A percentile compares a stretch with the other conserved stretches of the same genome.
These are phyloP conservation scores for Xanthoceras sorbifolium DNA, from an alignment of 345 rosid species.

Conservation along the genomic window DNA sequence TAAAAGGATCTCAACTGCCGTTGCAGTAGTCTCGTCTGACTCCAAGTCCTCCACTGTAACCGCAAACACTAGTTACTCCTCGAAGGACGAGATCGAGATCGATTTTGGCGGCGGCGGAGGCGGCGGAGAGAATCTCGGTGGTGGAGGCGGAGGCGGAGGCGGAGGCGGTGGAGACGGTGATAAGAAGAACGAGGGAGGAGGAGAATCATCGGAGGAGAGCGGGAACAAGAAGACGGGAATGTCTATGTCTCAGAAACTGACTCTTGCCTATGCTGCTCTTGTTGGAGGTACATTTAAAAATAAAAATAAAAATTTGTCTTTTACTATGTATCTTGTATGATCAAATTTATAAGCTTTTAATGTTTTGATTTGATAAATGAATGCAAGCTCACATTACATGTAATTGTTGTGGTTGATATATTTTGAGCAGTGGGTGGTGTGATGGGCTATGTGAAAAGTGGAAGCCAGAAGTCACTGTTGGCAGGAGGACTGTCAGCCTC, in stretches of 20 bases:
- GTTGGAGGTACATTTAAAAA: slow-evolving; percentile 90
- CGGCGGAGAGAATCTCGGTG: slow-evolving; percentile 4
- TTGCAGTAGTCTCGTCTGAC: slow-evolving; percentile 30
- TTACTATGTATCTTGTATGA: too few relatives aligned
- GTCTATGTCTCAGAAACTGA: slow-evolving; percentile 68
- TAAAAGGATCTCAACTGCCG: slow-evolving; percentile 17
- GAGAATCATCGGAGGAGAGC: slow-evolving; percentile 35
- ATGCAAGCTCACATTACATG: not conserved
- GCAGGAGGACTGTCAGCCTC: slow-evolving; percentile 84
- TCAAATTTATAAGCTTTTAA: not conserved
- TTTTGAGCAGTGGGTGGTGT: slow-evolving; percentile 69
- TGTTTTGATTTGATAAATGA: not conserved
- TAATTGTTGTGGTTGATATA: slow-evolving; percentile 2
- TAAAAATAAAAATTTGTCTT: too few relatives aligned
- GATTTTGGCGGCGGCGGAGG: slow-evolving; percentile 25
- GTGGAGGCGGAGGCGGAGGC: slow-evolving; percentile 12
- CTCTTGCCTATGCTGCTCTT: slow-evolving; percentile 61
- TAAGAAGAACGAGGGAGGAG: slow-evolving; percentile 30
- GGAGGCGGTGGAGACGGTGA: slow-evolving; percentile 27
- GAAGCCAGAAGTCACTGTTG: slow-evolving; percentile 79
- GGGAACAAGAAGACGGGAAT: slow-evolving; percentile 44
- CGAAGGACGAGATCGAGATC: slow-evolving; percentile 27
- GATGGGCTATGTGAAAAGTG: slow-evolving; percentile 83
- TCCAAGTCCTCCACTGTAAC: slow-evolving; percentile 27
- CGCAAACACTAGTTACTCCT: slow-evolving; percentile 26